Evolutionary conservation across 805 yeast species (phyloP), one percentile per base, ranked within the genome.

Genomic region (Nakazawaea anatomiae): DNA sequence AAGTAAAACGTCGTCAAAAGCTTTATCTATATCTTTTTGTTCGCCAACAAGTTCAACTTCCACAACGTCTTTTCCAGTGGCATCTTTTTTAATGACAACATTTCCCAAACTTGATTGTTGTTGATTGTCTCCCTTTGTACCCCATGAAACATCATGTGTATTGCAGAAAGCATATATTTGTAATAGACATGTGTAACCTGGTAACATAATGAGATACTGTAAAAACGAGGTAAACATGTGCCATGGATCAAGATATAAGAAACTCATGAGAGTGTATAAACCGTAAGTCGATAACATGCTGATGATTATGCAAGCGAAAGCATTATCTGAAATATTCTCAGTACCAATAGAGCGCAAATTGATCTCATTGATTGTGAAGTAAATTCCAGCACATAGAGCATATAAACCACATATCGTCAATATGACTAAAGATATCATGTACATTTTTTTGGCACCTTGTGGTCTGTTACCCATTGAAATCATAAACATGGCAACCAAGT

Each of bases 381-480:
- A 84, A 55, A 94, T 73, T 27, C 97, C 97, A 55, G 90, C 86
- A 42, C 83, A 71, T 50, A 91, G 72, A 0, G 97, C 87, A 66
- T 89, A 94, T 1, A 82, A 67, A 0, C 96, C 90, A 64, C 96
- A 87, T 31, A 88, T 54, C 0, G 92, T 85, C 54, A 94, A 69
- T 41, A 89, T 67, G 2, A 84, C 71, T 69, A 94, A 88, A 35
- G 91, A 77, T 0, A 77, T 68, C 60, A 88, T 74, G 68, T 90
- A 94, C 47, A 92, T 68, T 48, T 79, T 83, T 52, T 83, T 84
- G 0, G 97, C 92, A 35, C 99, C 99, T 60, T 94, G 98, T 2
- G 99, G 99, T 61, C 98, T 79, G 63, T 94, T 94, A 56, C 99
- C 99, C 79, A 94, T 87, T 0, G 97, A 90, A 38, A 91, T 87